A percentile compares a stretch with the other conserved stretches of the same genome.
Conservation (phyloP, 2,329 filamentous ascomycete species). For the Talaromyces pinophilus region DNA sequence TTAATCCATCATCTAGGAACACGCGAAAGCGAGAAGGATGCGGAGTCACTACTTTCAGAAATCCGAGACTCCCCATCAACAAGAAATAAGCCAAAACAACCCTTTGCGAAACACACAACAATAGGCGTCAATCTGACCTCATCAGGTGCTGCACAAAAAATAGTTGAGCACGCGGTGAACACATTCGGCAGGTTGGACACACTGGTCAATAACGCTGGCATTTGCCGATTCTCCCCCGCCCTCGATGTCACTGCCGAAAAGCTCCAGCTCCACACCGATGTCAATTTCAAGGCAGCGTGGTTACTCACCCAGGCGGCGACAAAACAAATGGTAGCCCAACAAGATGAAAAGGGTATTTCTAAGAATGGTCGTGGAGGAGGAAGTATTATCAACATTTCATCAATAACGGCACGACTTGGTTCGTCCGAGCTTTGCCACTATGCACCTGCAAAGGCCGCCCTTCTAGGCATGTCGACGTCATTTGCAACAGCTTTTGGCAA, state of each 20-base stretch:
- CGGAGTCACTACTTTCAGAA: neutral
- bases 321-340: neutral
- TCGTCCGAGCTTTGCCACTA: neutral
- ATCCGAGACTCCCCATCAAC: neutral
- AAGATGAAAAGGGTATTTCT: neutral
- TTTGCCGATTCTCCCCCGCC: conserved; percentile 5
- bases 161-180: neutral
- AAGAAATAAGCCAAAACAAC: neutral
- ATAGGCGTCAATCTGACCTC: neutral
- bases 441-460: neutral
- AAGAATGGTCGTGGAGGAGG: neutral
- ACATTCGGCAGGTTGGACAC: conserved; percentile 1
- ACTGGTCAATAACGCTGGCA: conserved; percentile 8
- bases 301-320: neutral
- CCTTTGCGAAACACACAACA: neutral
- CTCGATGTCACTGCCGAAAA: neutral
- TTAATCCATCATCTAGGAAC: neutral
- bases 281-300: neutral
- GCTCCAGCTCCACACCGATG: neutral
- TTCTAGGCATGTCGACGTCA: neutral
- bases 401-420: neutral
- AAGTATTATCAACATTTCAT: neutral
- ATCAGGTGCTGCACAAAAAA: neutral
- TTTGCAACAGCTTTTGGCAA: neutral
- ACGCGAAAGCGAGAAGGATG: neutral